A percentile compares a stretch with the other conserved stretches of the same genome.
phyloP scores from a whole-genome alignment of 2,329 filamentous ascomycete genomes.

The Ophiocordyceps camponoti-floridani region DNA sequence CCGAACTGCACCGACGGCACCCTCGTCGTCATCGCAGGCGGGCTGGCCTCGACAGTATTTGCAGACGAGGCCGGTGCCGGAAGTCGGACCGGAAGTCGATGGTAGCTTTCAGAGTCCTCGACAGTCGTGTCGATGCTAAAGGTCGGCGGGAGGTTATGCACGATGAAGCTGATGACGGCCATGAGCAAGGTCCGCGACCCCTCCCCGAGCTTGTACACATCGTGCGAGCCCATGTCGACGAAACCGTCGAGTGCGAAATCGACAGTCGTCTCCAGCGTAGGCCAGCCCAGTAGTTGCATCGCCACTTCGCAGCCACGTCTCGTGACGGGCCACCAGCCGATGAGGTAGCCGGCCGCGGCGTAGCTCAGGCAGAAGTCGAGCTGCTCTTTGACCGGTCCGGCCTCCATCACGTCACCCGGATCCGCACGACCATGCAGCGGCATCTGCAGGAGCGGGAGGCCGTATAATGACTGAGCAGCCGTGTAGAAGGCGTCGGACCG shows the following conservation, averaged over 20 bases:
- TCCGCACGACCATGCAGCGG: constrained; percentile 11
- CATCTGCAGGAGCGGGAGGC: constrained; percentile 27
- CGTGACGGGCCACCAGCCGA: constrained; percentile 36
- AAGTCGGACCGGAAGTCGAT: constrained; percentile 18
- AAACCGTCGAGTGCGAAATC: constrained; percentile 33
- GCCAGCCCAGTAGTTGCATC: constrained; percentile 39
- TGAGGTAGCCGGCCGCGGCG: constrained; percentile 40
- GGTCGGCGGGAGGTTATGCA: constrained; percentile 37
- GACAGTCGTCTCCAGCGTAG: constrained; percentile 41
- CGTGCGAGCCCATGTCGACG: constrained; percentile 17
- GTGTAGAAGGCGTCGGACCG: constrained; percentile 37
- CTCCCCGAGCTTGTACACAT: constrained; percentile 31
- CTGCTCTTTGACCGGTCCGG: constrained; percentile 21
- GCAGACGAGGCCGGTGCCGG: constrained; percentile 4
- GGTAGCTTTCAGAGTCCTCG: constrained; percentile 15
- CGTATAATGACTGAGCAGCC: constrained; percentile 39
- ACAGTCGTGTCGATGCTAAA: constrained; percentile 38
- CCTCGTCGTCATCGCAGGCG: constrained; percentile 16
- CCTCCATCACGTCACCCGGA: constrained; percentile 14
- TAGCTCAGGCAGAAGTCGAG: constrained; percentile 44
- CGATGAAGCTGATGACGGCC: constrained; percentile 38
- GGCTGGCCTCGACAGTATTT: constrained; percentile 2
- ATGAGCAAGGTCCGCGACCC: constrained; percentile 36
- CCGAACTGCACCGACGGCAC: constrained; percentile 18
- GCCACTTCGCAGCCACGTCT: constrained; percentile 42